phyloP scores from a whole-genome alignment of 2,329 filamentous ascomycete genomes.

The Coniochaeta hoffmannii region DNA sequence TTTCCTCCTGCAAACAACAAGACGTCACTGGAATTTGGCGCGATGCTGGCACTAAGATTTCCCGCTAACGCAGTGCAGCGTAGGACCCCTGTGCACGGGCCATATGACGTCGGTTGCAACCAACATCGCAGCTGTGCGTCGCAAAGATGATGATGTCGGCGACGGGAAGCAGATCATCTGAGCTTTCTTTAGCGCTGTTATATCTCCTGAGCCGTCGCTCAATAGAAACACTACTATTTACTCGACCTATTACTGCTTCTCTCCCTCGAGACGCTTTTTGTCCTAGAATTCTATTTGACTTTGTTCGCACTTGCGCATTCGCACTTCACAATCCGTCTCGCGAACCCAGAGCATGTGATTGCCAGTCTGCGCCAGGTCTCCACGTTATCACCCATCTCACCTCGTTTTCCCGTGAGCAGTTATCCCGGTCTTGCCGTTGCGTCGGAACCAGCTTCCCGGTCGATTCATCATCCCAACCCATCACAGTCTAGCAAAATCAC shows the following conservation, averaged over 20 bases:
- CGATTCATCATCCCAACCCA: background rate
- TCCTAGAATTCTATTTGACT: too few relatives aligned
- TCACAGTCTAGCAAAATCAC: background rate
- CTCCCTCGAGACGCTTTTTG: too few relatives aligned
- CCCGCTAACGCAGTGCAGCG: background rate
- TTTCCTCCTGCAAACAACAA: too few relatives aligned
- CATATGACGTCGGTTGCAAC: slow-evolving; percentile 1
- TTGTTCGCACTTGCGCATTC: too few relatives aligned
- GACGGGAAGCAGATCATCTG: background rate
- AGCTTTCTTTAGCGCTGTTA: background rate
- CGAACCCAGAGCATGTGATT: background rate
- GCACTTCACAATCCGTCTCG: too few relatives aligned
- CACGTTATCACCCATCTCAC: background rate
- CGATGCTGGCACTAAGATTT: background rate
- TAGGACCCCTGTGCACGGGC: background rate
- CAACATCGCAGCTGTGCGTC: background rate
- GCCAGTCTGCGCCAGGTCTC: background rate
- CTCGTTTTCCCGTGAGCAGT: background rate
- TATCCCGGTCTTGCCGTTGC: background rate
- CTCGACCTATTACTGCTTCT: background rate
- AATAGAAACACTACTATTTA: background rate
- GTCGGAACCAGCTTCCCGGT: background rate
- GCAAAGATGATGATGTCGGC: background rate
- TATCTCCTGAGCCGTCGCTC: too few relatives aligned
- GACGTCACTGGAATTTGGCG: background rate